Evolutionary conservation across 768 basidiomycete species (phyloP).

Genomic region (Hygrocybe punicea): DNA sequence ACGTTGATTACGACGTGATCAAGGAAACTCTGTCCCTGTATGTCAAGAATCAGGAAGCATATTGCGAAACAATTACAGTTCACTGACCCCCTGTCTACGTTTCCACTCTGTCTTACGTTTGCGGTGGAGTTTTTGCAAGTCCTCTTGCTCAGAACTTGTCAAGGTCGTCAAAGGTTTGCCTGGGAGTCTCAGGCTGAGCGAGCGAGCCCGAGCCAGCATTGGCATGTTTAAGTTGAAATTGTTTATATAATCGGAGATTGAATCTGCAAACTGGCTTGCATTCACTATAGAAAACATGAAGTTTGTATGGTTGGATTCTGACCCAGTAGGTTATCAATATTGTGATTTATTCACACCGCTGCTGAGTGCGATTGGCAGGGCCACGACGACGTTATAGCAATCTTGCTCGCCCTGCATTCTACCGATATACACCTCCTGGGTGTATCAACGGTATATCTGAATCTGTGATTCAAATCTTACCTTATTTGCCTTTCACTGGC

Average conservation of each 20-base stretch:
- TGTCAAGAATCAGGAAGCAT: slow-evolving; percentile 9
- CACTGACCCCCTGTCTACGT: slow-evolving; percentile 61
- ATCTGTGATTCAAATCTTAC: not conserved
- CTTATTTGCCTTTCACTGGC: not conserved
- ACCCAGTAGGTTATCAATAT: slow-evolving; percentile 46
- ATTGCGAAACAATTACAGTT: not conserved
- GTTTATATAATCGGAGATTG: too few species aligned
- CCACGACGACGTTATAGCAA: slow-evolving; percentile 86
- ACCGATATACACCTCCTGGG: slow-evolving; percentile 69
- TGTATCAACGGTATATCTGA: slow-evolving; percentile 66
- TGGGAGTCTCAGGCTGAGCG: not conserved
- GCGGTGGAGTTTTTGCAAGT: not conserved
- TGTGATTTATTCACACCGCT: not conserved
- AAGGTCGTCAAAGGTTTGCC: not conserved
- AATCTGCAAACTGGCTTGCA: too few species aligned
- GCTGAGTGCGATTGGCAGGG: slow-evolving; percentile 47
- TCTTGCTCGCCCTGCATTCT: slow-evolving; percentile 69
- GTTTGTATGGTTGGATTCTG: slow-evolving; percentile 59
- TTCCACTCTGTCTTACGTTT: slow-evolving; percentile 69
- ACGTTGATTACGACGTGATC: slow-evolving; percentile 80
- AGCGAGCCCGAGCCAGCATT: too few species aligned
- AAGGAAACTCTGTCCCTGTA: slow-evolving; percentile 72
- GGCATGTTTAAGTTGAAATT: too few species aligned
- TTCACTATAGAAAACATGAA: not conserved
- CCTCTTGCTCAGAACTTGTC: not conserved